phyloP scores from a whole-genome alignment of 2,329 filamentous ascomycete species.

The Davidsoniella eucalypti region DNA sequence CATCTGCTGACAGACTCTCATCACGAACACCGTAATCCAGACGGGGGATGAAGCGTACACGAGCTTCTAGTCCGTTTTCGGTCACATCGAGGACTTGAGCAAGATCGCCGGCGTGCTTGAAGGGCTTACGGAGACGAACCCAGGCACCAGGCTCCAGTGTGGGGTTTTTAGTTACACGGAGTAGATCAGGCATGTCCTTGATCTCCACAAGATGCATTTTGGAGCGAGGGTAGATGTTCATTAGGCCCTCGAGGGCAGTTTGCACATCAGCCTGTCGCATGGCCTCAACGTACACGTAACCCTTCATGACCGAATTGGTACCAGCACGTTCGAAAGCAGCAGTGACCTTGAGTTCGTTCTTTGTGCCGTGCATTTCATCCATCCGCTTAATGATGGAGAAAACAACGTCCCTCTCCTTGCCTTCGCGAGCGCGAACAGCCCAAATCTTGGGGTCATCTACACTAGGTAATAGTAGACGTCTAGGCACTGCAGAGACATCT shows the following conservation, averaged over 20 bases:
- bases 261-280: constrained; percentile 74
- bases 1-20: constrained; percentile 40
- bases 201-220: constrained; percentile 83
- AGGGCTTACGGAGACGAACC: constrained; percentile 67
- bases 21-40: constrained; percentile 84
- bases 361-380: constrained; percentile 60
- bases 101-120: constrained; percentile 75
- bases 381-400: constrained; percentile 78
- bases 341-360: constrained; percentile 69
- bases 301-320: constrained; percentile 66
- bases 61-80: constrained; percentile 77
- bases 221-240: constrained; percentile 76
- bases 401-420: constrained; percentile 86
- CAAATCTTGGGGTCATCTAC: constrained; percentile 94
- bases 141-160: constrained; percentile 76
- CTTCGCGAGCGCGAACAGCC: constrained; percentile 82
- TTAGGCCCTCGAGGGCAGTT: constrained; percentile 64
- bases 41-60: constrained; percentile 74
- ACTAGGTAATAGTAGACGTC: constrained; percentile 73
- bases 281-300: constrained; percentile 90
- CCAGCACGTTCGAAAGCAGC: constrained; percentile 82
- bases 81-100: constrained; percentile 87
- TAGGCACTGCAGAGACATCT: constrained; percentile 65
- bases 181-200: constrained; percentile 94
- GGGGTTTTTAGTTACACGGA: constrained; percentile 75